Evolutionary conservation across 345 rosid genomes (phyloP).

Genomic region (Syzygium aqueum): DNA sequence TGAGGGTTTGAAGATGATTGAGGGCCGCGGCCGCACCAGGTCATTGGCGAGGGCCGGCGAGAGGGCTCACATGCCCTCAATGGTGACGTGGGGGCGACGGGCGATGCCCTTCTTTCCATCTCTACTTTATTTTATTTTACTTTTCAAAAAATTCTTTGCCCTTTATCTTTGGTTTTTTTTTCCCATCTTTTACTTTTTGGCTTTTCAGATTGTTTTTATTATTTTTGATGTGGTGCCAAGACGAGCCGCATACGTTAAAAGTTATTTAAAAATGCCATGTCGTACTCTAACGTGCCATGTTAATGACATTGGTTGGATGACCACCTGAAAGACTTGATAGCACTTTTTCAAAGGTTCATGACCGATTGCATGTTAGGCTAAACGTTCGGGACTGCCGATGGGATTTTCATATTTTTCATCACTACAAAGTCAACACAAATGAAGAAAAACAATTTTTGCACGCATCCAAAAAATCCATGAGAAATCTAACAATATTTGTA

Average conservation of each 20-base stretch:
- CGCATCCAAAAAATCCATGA: background rate
- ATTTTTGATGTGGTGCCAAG: background rate
- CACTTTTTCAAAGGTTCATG: too few species aligned
- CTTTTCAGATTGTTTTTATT: background rate
- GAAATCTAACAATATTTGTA: background rate
- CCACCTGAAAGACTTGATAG: background rate
- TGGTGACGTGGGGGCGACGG: background rate
- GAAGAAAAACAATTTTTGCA: background rate
- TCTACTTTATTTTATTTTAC: background rate
- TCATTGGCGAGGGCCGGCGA: background rate
- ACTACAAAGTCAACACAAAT: background rate
- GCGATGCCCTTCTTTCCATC: background rate
- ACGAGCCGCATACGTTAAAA: background rate
- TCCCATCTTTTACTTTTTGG: background rate
- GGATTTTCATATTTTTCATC: background rate
- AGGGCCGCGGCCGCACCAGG: fast-evolving
- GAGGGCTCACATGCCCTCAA: background rate
- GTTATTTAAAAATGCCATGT: background rate
- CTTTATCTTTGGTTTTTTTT: background rate
- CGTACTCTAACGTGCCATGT: background rate
- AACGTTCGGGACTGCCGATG: too few species aligned
- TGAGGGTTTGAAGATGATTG: background rate
- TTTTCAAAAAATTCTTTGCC: background rate
- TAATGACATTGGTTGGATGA: background rate
- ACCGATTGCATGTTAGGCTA: background rate